phyloP scores from a whole-genome alignment of 176 grass and related monocot species.

The Aechmea fasciata region DNA sequence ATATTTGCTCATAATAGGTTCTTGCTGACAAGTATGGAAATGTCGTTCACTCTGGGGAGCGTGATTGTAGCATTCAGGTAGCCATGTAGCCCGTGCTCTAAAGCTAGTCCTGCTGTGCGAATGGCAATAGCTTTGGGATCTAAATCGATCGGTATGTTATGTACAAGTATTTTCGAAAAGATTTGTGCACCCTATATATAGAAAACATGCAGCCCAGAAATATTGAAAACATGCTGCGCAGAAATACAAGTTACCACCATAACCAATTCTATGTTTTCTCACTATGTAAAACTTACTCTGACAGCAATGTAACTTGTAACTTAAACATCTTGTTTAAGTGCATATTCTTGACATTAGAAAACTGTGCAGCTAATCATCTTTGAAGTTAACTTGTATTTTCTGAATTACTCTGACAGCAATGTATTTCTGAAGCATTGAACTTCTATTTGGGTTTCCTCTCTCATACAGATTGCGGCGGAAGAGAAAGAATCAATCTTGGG shows the following conservation, averaged over 20 bases:
- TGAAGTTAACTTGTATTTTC: background rate
- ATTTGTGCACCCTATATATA: no score
- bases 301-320: no score
- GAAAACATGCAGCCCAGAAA: no score
- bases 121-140: no score
- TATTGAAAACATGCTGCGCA: no score
- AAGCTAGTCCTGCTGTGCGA: no score
- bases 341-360: background rate
- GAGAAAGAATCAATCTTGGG: constrained; percentile 67
- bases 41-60: constrained; percentile 52
- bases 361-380: background rate
- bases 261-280: no score
- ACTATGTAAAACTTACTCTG: background rate
- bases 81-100: no score
- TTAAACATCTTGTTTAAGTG: background rate
- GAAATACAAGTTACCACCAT: no score
- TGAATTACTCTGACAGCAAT: background rate
- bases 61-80: constrained; percentile 54
- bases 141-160: no score
- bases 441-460: background rate
- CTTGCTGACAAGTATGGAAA: constrained; percentile 42
- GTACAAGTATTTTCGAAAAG: no score
- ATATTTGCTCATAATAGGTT: constrained; percentile 18
- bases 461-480: constrained; percentile 59
- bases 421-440: background rate